Conservation (phyloP, 768 basidiomycete genomes). For the Suillus hirtellus region DNA sequence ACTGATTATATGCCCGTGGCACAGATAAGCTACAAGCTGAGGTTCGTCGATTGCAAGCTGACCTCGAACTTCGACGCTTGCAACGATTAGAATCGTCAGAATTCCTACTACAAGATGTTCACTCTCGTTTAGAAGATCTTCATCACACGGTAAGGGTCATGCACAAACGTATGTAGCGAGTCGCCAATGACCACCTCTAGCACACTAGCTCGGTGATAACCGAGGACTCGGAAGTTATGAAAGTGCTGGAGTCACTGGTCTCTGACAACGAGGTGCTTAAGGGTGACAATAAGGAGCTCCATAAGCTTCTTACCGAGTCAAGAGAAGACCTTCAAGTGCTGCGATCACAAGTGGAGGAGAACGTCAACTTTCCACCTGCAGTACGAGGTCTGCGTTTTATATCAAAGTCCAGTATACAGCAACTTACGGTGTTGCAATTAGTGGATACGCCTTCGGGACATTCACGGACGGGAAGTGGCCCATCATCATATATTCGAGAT, state of each 20-base stretch:
- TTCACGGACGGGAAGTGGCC: constrained; percentile 44
- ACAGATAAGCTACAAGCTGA: constrained; percentile 72
- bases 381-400: constrained; percentile 40
- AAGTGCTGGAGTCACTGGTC: constrained; percentile 81
- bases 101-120: constrained; percentile 64
- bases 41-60: constrained; percentile 61
- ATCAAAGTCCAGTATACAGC: not conserved
- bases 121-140: constrained; percentile 59
- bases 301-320: constrained; percentile 68
- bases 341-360: constrained; percentile 77
- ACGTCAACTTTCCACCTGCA: constrained; percentile 49
- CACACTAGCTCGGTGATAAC: constrained; percentile 37
- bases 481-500: constrained; percentile 45
- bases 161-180: constrained; percentile 19
- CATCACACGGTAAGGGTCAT: constrained; percentile 51
- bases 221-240: constrained; percentile 61
- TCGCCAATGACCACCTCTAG: constrained; percentile 23
- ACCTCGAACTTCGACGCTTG: constrained; percentile 59
- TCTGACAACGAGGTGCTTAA: constrained; percentile 82
- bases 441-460: constrained; percentile 39
- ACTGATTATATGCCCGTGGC: constrained; percentile 7
- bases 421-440: constrained; percentile 15
- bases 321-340: constrained; percentile 73
- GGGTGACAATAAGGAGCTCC: constrained; percentile 79
- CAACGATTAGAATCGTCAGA: constrained; percentile 68